Conservation (phyloP, 2,329 filamentous ascomycete species). For the Phyllachora maydis region DNA sequence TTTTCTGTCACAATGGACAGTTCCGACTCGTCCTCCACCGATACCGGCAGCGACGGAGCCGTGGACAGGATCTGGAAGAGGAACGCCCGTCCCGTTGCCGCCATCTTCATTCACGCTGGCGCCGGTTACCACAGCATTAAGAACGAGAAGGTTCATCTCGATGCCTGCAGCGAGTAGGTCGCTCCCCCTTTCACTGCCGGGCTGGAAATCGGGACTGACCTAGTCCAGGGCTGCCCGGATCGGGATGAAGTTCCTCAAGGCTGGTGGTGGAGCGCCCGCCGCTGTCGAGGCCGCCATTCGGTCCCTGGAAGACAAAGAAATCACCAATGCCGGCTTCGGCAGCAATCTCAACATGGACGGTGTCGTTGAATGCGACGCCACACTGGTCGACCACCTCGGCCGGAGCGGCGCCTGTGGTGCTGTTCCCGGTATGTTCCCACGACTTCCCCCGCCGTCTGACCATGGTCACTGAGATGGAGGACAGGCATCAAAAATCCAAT, state of each 20-base stretch:
- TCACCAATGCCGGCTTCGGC: conserved; percentile 91
- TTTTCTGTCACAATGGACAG: background rate
- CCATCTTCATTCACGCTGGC: conserved; percentile 89
- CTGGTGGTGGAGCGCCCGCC: conserved; percentile 63
- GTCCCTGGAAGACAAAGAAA: conserved; percentile 77
- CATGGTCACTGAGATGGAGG: conserved; percentile 13
- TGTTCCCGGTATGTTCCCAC: conserved; percentile 47
- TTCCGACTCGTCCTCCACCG: background rate
- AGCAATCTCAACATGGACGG: conserved; percentile 89
- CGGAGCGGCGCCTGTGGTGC: conserved; percentile 87
- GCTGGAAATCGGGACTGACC: conserved; percentile 1
- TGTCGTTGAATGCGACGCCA: conserved; percentile 84
- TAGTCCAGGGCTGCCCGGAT: conserved; percentile 56
- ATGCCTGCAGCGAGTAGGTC: conserved; percentile 72
- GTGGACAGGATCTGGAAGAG: conserved; percentile 5
- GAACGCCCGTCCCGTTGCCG: conserved; percentile 13
- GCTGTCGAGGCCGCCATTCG: conserved; percentile 80
- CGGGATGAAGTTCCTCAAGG: conserved; percentile 63
- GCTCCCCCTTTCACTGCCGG: background rate
- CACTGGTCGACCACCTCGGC: conserved; percentile 76
- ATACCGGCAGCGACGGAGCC: conserved; percentile 3
- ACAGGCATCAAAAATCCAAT: conserved; percentile 92
- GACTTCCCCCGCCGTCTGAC: conserved; percentile 1
- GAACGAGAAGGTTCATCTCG: conserved; percentile 69
- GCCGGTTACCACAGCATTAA: conserved; percentile 80